phyloP scores from a whole-genome alignment of 305 asterid species.

The Solanum chacoense region DNA sequence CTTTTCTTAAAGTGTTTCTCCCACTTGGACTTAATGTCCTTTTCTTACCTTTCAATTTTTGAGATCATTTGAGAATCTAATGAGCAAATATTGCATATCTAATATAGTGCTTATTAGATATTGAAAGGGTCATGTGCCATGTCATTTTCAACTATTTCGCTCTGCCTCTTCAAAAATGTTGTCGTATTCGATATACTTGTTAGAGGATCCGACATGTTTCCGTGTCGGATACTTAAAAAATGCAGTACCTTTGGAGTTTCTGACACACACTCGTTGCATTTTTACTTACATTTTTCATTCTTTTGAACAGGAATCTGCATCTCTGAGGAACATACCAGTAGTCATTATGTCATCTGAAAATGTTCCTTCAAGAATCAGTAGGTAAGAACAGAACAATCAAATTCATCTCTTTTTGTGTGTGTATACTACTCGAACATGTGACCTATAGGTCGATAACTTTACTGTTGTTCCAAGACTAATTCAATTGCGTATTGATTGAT shows the following conservation, averaged over 20 bases:
- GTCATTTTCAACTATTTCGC: not conserved
- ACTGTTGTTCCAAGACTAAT: not conserved
- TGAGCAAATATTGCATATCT: slow-evolving; percentile 28
- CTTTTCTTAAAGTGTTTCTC: slow-evolving; percentile 4
- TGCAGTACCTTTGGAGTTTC: not conserved
- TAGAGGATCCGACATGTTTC: not conserved
- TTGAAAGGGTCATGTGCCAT: slow-evolving; percentile 17
- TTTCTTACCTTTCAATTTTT: slow-evolving; percentile 33
- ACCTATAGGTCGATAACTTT: not conserved
- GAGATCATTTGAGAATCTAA: slow-evolving; percentile 33
- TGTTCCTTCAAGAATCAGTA: slow-evolving; percentile 85
- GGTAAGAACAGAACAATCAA: slow-evolving; percentile 27
- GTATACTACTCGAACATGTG: not conserved
- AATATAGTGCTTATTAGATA: slow-evolving; percentile 12
- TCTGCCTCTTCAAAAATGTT: not conserved
- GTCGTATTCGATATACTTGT: no score
- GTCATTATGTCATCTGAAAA: slow-evolving; percentile 93
- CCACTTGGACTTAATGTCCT: slow-evolving; percentile 20
- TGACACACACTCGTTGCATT: not conserved
- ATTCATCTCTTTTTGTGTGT: not conserved
- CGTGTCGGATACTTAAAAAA: not conserved
- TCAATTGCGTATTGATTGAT: not conserved
- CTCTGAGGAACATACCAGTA: slow-evolving; percentile 67
- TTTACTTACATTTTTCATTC: not conserved
- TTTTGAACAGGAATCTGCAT: slow-evolving; percentile 64